phyloP scores from a whole-genome alignment of 1,284 basidiomycete species.

The Naganishia sp. region DNA sequence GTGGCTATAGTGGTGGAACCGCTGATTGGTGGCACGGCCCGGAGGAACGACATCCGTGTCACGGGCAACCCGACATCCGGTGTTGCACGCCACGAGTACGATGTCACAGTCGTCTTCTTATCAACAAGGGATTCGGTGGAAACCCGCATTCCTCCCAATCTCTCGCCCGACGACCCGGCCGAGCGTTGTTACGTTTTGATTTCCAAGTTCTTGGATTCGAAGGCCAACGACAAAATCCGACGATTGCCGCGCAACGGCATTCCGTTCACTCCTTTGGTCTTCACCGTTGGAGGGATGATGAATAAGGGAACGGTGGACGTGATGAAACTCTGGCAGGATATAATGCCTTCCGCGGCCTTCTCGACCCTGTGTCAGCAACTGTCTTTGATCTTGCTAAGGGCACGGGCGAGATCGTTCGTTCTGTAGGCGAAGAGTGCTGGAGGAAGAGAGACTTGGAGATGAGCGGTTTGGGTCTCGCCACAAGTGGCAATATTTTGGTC shows the following conservation, averaged over 20 bases:
- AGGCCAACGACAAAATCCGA: not conserved
- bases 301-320: not conserved
- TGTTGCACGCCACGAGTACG: too few relatives aligned
- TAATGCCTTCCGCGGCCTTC: not conserved
- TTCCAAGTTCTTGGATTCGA: not conserved
- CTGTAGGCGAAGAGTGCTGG: not conserved
- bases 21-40: conserved; percentile 1
- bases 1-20: not conserved
- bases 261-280: too few relatives aligned
- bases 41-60: not conserved
- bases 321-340: conserved; percentile 2
- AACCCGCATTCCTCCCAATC: not conserved
- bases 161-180: not conserved
- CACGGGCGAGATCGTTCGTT: not conserved
- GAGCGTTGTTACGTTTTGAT: conserved; percentile 1
- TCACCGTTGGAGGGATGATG: conserved; percentile 23
- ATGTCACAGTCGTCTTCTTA: conserved; percentile 2
- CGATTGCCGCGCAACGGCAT: conserved; percentile 2
- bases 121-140: not conserved
- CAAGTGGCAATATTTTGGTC: not conserved
- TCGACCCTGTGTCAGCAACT: not conserved
- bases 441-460: not conserved
- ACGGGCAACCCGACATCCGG: too few relatives aligned
- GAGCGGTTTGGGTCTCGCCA: not conserved
- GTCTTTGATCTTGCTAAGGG: not conserved